These are phyloP conservation scores for Eimeria falciformis DNA, from an alignment of 169 alveolate species.

Conservation along the genomic window DNA sequence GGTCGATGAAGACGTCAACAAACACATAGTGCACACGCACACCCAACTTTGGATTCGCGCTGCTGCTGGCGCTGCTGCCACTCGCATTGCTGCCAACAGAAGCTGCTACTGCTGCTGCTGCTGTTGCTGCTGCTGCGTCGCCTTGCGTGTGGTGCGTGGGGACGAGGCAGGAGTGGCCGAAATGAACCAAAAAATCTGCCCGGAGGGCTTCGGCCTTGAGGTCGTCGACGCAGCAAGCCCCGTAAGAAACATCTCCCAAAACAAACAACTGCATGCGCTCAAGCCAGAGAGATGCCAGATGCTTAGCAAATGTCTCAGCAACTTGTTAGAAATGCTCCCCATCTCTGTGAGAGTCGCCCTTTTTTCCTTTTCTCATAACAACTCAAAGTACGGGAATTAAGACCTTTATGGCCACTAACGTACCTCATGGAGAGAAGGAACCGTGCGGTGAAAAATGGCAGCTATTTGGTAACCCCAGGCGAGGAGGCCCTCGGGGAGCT, in stretches of 20 bases:
- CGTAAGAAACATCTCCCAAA: constrained; percentile 98
- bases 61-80: constrained; percentile 4
- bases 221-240: constrained; percentile 99
- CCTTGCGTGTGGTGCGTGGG: constrained; percentile 87
- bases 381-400: too few species aligned
- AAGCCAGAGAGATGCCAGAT: too few species aligned
- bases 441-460: constrained; percentile 93
- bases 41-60: constrained; percentile 52
- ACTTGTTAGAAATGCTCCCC: too few species aligned
- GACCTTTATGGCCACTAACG: neutral
- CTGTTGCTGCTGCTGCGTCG: neutral
- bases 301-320: too few species aligned
- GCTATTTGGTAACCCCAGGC: constrained; percentile 91
- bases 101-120: neutral
- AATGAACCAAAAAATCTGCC: constrained; percentile 97
- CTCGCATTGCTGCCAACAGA: neutral
- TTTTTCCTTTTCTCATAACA: too few species aligned
- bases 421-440: constrained; percentile 85
- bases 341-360: too few species aligned
- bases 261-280: constrained; percentile 72
- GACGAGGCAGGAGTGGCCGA: constrained; percentile 98
- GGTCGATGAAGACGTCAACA: constrained; percentile 96
- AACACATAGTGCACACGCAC: constrained; percentile 95
- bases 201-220: constrained; percentile 91
- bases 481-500: constrained; percentile 98